These are phyloP conservation scores for Botrytis fabae DNA, from an alignment of 2,329 filamentous ascomycete species.

Conservation along the genomic window DNA sequence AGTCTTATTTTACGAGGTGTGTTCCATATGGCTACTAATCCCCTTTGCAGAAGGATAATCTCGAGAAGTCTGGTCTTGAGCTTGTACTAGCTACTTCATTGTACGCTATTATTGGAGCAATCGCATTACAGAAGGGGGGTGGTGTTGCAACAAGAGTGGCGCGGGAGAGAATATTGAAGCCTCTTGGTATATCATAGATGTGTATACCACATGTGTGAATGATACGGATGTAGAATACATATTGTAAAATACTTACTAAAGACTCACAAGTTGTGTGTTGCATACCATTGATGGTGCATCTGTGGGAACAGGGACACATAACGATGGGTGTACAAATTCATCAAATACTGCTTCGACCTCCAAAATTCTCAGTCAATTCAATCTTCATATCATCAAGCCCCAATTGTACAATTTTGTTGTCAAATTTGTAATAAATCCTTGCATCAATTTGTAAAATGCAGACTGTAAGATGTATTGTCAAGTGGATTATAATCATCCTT, in stretches of 20 bases:
- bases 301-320: not conserved
- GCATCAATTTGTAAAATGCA: not conserved
- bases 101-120: constrained; percentile 82
- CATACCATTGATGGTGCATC: constrained; percentile 19
- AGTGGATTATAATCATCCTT: not conserved
- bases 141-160: constrained; percentile 73
- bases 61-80: constrained; percentile 71
- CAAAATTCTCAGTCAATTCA: not conserved
- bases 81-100: constrained; percentile 75
- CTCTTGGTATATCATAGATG: constrained; percentile 38
- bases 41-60: constrained; percentile 57
- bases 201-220: constrained; percentile 33
- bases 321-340: not conserved
- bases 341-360: not conserved
- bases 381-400: not conserved
- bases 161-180: constrained; percentile 58
- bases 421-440: not conserved
- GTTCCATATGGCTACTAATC: constrained; percentile 30
- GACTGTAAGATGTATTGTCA: not conserved
- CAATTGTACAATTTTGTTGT: not conserved
- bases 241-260: constrained; percentile 21
- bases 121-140: constrained; percentile 85
- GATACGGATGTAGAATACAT: constrained; percentile 19
- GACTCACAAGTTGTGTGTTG: not conserved
- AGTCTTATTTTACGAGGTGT: constrained; percentile 12